Evolutionary conservation across 1,284 basidiomycete species (phyloP), one percentile per base, ranked within the genome.

Genomic region (Pseudozyma sp.): DNA sequence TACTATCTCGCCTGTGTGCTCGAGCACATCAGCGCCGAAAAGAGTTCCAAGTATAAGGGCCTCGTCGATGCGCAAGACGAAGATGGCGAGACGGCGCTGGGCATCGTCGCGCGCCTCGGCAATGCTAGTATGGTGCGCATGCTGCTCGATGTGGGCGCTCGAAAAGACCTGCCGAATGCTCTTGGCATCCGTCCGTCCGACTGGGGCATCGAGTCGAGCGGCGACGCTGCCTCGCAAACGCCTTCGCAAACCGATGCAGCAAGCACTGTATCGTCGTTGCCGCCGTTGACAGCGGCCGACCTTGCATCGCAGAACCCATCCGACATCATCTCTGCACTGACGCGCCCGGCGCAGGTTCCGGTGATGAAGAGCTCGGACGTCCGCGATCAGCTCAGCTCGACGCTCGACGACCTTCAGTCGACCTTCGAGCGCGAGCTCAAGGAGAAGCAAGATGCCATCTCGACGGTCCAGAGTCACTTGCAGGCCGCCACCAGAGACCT

Each of bases 21-120:
- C 78, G 89, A 92, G 75, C 92, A 90, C 90, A 61, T 81, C 16
- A 54, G 52, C 47, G 42, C 37, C 13, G 88, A 11, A 90, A 68
- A 49, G 55, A 68, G 61, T 60, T 60, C 75, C 68, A 78, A 77
- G 58, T 69, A 71, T 46, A 80, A 75, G 2, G 90, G 91, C 60
- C 86, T 98, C 42, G 90, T 99, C 14, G 94, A 99, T 85, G 87
- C 97, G 42, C 94, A 95, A 85, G 97, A 99, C 84, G 90, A 94
- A 72, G 91, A 98, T 84, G 97, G 97, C 0, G 97, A 99, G 83
- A 98, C 97, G 0, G 93, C 94, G 5, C 85, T 99, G 74, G 97
- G 96, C 85, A 93, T 97, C 74, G 94, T 95, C 13, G 95, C 97
- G 0, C 87, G 97, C 53, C 91, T 98, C 0, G 97, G 97, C 3